phyloP scores from a whole-genome alignment of 2,329 filamentous ascomycete species.

The Ambrosiella beaveri region DNA sequence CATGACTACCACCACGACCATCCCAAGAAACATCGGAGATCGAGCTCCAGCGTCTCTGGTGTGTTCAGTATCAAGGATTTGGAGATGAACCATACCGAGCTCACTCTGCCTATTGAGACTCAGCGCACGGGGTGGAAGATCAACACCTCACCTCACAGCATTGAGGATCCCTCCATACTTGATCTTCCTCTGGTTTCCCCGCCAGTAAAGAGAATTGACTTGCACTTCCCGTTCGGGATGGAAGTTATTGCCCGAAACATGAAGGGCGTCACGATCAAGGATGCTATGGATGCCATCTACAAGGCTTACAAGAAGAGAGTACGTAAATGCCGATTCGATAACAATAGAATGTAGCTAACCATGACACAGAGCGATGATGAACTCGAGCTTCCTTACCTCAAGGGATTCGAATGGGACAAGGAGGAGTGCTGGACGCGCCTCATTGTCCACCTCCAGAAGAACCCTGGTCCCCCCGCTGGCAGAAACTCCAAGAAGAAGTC shows the following conservation, averaged over 20 bases:
- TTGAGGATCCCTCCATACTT: conserved; percentile 73
- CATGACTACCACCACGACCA: conserved; percentile 19
- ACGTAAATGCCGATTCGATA: conserved; percentile 19
- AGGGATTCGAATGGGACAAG: conserved; percentile 92
- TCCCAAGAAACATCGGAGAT: conserved; percentile 49
- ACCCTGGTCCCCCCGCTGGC: conserved; percentile 35
- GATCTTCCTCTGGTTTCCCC: conserved; percentile 67
- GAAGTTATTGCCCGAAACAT: conserved; percentile 80
- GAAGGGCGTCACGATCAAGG: conserved; percentile 93
- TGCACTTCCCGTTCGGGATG: conserved; percentile 76
- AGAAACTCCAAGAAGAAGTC: conserved; percentile 45
- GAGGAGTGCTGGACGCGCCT: conserved; percentile 80
- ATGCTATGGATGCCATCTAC: conserved; percentile 86
- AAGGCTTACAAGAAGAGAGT: conserved; percentile 96
- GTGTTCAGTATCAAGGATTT: conserved; percentile 65
- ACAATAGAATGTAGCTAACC: background rate
- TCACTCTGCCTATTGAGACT: conserved; percentile 63
- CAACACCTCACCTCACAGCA: conserved; percentile 60
- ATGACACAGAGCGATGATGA: conserved; percentile 65
- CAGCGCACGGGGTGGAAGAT: conserved; percentile 89
- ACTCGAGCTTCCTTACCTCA: conserved; percentile 69
- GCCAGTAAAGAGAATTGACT: conserved; percentile 82
- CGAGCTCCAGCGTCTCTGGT: conserved; percentile 55
- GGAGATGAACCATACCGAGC: conserved; percentile 50
- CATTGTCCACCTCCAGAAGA: conserved; percentile 63